Conservation (phyloP, 345 rosid genomes). For the Hibiscus trionum region DNA sequence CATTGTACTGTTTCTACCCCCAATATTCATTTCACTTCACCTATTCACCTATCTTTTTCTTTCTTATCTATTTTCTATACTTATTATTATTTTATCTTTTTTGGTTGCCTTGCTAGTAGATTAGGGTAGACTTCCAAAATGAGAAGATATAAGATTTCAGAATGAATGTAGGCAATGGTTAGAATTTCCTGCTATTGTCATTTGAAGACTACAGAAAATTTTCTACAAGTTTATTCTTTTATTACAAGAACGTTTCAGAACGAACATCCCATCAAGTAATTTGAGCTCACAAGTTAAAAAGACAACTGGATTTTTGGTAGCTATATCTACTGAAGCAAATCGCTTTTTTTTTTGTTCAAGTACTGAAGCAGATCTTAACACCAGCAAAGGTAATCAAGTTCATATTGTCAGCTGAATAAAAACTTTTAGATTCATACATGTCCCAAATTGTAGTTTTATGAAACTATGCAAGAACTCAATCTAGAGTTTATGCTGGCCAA, state of each 20-base stretch:
- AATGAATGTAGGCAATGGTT: neutral
- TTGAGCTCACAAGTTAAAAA: neutral
- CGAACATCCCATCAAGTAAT: neutral
- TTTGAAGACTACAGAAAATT: neutral
- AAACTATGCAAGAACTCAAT: neutral
- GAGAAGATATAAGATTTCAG: neutral
- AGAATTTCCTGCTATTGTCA: neutral
- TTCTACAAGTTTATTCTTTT: neutral
- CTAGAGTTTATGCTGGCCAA: neutral
- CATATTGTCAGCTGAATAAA: neutral
- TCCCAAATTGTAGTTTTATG: neutral
- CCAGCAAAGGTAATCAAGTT: neutral
- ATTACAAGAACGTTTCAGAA: neutral
- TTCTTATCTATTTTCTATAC: neutral
- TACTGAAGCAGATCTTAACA: neutral
- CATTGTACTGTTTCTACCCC: neutral
- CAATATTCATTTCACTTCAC: neutral
- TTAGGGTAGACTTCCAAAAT: neutral
- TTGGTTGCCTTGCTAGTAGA: neutral
- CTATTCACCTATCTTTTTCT: neutral
- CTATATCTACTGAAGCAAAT: slow-evolving; percentile 1
- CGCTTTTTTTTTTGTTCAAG: no score
- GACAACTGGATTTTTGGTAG: neutral
- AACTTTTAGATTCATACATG: neutral
- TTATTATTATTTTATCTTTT: neutral